A percentile compares a stretch with the other conserved stretches of the same genome.
These are phyloP conservation scores for Suillus clintonianus DNA, from an alignment of 768 basidiomycete species.

Conservation along the genomic window DNA sequence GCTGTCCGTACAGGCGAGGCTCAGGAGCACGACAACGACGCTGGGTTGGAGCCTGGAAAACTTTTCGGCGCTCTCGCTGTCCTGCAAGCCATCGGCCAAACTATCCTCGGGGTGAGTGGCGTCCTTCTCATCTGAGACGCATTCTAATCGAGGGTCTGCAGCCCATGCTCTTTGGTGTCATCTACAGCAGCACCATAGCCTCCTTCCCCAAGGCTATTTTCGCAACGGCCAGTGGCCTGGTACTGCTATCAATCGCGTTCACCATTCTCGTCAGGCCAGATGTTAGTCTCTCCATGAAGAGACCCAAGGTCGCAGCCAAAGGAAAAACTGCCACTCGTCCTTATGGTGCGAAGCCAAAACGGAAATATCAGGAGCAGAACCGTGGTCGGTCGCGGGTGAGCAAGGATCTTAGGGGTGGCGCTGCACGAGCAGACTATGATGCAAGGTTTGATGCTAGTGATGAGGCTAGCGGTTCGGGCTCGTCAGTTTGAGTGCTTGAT, in stretches of 20 bases:
- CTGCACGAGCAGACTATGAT: constrained; percentile 24
- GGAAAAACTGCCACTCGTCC: constrained; percentile 5
- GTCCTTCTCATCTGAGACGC: not conserved
- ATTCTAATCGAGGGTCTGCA: constrained; percentile 31
- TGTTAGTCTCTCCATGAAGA: constrained; percentile 20
- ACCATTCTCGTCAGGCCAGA: constrained; percentile 45
- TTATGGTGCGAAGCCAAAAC: constrained; percentile 10
- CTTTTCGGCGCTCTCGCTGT: constrained; percentile 75
- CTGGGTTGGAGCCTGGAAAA: constrained; percentile 48
- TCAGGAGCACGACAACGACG: constrained; percentile 14
- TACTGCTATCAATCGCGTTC: constrained; percentile 49
- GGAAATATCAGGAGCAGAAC: constrained; percentile 15
- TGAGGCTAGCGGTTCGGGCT: constrained; percentile 11
- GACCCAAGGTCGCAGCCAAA: constrained; percentile 10
- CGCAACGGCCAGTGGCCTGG: constrained; percentile 55
- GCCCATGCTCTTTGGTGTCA: constrained; percentile 69
- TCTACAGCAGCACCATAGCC: constrained; percentile 66
- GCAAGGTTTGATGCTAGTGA: constrained; percentile 9
- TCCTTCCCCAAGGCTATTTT: constrained; percentile 72
- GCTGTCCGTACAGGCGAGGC: constrained; percentile 24
- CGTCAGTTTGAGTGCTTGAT: not conserved
- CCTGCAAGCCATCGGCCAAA: constrained; percentile 64
- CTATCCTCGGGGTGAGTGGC: constrained; percentile 50
- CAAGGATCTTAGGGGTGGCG: constrained; percentile 41
- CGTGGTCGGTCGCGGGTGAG: constrained; percentile 35